Percentiles rank a stretch among this genome's conserved stretches.
phyloP scores from a whole-genome alignment of 106 monocot genomes.

The Allium sativum region DNA sequence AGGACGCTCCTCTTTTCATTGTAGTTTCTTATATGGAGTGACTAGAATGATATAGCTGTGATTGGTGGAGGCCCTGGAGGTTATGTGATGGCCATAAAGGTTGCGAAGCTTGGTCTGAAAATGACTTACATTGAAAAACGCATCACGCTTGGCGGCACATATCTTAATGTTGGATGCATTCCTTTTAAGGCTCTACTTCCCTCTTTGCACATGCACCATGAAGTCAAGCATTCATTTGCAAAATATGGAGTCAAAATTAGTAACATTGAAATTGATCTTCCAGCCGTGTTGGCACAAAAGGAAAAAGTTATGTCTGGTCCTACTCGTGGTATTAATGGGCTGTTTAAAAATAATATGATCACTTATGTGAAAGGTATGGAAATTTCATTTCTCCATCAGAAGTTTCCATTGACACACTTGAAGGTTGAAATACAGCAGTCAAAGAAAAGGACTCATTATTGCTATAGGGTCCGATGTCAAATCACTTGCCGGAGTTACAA shows the following conservation, averaged over 20 bases:
- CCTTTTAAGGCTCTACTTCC: conserved; percentile 75
- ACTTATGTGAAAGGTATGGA: conserved; percentile 51
- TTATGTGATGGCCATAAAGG: conserved; percentile 90
- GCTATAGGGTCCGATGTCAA: conserved; percentile 61
- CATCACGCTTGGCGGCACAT: conserved; percentile 76
- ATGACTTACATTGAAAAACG: conserved; percentile 90
- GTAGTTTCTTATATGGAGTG: too few species aligned
- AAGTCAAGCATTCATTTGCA: conserved; percentile 42
- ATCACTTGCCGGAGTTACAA: conserved; percentile 42
- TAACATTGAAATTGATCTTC: conserved; percentile 43
- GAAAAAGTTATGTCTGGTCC: conserved; percentile 53
- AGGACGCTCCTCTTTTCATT: too few species aligned
- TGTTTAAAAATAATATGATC: conserved; percentile 63
- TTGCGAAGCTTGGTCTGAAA: conserved; percentile 76
- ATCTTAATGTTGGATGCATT: conserved; percentile 90
- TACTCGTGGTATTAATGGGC: conserved; percentile 47
- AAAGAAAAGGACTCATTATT: conserved; percentile 51
- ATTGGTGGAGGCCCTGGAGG: conserved; percentile 86
- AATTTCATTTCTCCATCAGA: conserved; percentile 42
- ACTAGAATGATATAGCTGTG: conserved; percentile 79
- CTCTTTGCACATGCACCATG: conserved; percentile 59
- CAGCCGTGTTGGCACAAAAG: conserved; percentile 56
- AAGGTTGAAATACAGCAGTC: conserved; percentile 29
- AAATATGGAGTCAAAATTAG: conserved; percentile 48
- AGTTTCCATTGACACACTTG: conserved; percentile 32